Base-by-base conservation (phyloP, 139 green algal genomes). In the Micractinium conductrix region DNA sequence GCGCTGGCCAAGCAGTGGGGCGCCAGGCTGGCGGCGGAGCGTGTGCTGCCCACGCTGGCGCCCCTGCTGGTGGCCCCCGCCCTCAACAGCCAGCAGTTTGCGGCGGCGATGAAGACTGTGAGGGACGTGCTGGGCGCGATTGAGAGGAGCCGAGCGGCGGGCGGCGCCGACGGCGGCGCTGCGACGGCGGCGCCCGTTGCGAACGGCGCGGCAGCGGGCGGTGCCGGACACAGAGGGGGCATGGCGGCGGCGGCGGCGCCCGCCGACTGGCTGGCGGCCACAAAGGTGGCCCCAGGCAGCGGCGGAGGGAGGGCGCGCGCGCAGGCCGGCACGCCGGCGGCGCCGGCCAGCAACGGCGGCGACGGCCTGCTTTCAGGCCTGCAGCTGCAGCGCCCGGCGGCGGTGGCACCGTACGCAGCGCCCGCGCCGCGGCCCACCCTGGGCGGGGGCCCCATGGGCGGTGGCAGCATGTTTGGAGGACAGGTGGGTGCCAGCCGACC, bases 41-140 rank as follows among this genome's bases (percentile, higher is more conserved):
- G 80, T 3, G 79, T 95, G 35, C 81, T 97, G 69, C 94, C 94
- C 37, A 62, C 94, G 53, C 84, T 96, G 63, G 85, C 50, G 28
- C 93, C 94, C 38, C 83, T 95, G 79, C 87, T 96, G 74, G 60
- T 93, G 43, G 76, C 67, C 0, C 84, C 90, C 26, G 74, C 69
- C 4, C 88, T 97, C 22, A 90, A 58, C 30, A 0, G 35, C 7
- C 45, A 68, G 53, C 92, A 95, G 79, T 94, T 94, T 76, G 48
- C 55, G 10, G 55, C 62, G 0, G 78, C 79, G 30, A 62, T 89
- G 50, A 78, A 81, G n/a, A 78, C 74, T 2, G 67, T 89, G 40
- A 28, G 74, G 35, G 86, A 87, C 10, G 62, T 90, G 22, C n/a
- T 90, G 50, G 48, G 37, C n/a, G 6, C 19, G 12, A 33, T 85